These are phyloP conservation scores for Smithsoniella earleae DNA, from an alignment of 163 green algal species.

Conservation along the genomic window DNA sequence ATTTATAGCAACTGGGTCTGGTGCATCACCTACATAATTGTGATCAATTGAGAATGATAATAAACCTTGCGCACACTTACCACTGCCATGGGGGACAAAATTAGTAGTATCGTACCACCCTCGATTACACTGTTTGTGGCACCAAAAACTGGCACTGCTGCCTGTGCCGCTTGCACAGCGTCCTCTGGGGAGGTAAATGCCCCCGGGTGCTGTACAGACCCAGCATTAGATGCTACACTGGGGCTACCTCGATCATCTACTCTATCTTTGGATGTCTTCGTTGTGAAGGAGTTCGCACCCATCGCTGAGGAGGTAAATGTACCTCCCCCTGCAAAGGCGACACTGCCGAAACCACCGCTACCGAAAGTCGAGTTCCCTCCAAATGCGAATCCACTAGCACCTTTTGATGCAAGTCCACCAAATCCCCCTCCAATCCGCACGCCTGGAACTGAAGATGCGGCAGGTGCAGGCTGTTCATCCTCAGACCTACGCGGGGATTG, in stretches of 20 bases:
- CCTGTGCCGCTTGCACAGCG: neutral
- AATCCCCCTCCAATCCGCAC: neutral
- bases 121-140: slow-evolving; percentile 7
- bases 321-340: slow-evolving; percentile 3
- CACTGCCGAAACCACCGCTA: slow-evolving; percentile 13
- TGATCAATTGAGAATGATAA: no score
- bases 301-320: slow-evolving; percentile 8
- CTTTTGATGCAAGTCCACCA: slow-evolving; percentile 24
- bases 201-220: neutral
- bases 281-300: slow-evolving; percentile 25
- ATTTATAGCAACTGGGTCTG: no score
- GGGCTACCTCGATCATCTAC: slow-evolving; percentile 11
- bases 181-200: slow-evolving; percentile 9
- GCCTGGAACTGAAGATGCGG: slow-evolving; percentile 5
- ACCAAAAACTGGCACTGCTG: slow-evolving; percentile 16
- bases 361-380: slow-evolving; percentile 24
- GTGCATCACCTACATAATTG: no score
- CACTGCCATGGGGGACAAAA: no score
- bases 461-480: slow-evolving; percentile 17
- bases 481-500: no score
- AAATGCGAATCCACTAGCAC: slow-evolving; percentile 16
- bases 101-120: no score
- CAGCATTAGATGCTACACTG: slow-evolving; percentile 26
- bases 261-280: slow-evolving; percentile 31
- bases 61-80: no score